Percentiles rank a stretch among this genome's conserved stretches.
Evolutionary conservation across 164 flowering plant species (phyloP).

Genomic region (Platanus orientalis): DNA sequence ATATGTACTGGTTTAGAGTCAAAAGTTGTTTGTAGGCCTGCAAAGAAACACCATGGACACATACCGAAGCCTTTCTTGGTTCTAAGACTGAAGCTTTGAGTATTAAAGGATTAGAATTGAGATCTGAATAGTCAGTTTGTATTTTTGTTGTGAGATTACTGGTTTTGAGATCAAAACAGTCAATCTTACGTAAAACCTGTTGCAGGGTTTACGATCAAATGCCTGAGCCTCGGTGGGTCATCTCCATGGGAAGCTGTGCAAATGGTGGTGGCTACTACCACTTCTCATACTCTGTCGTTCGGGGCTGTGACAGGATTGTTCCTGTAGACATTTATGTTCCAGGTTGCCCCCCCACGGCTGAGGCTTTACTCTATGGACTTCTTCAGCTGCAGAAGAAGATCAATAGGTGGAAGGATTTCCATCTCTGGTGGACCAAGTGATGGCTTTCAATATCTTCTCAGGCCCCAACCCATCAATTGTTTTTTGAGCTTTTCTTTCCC

Average conservation of each 20-base stretch:
- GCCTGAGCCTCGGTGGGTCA: slow-evolving; percentile 99
- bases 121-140: no score
- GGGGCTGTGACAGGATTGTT: slow-evolving; percentile 97
- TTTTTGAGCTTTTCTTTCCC: not conserved
- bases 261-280: slow-evolving; percentile 99
- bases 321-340: no score
- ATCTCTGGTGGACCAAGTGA: slow-evolving; percentile 89
- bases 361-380: slow-evolving; percentile 88
- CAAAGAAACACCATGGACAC: no score
- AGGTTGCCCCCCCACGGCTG: slow-evolving; percentile 98
- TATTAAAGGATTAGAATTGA: no score
- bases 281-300: slow-evolving; percentile 94
- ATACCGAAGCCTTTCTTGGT: no score
- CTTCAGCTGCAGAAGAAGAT: slow-evolving; percentile 98
- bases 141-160: no score
- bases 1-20: no score
- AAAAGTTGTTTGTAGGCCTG: no score
- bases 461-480: slow-evolving; percentile 1
- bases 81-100: no score
- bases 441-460: slow-evolving; percentile 3
- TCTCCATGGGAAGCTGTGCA: slow-evolving; percentile 99
- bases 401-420: slow-evolving; percentile 92
- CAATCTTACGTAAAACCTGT: no score
- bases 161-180: no score
- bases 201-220: slow-evolving; percentile 96